A percentile compares a stretch with the other conserved stretches of the same genome.
These are phyloP conservation scores for Podosphaera aphanis DNA, from an alignment of 2,329 filamentous ascomycete species.

Conservation along the genomic window DNA sequence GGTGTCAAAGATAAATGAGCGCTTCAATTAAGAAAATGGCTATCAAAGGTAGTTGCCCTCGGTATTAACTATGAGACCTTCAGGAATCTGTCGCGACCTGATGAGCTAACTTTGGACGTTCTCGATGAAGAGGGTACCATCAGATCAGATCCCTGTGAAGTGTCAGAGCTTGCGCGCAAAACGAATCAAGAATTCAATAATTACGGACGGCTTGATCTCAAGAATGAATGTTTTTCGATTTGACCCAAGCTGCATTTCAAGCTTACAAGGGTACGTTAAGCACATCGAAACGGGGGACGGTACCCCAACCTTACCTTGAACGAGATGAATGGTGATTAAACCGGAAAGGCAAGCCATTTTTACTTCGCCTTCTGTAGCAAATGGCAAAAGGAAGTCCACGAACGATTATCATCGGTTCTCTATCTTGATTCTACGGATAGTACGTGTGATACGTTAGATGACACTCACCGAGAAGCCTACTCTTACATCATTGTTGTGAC, in stretches of 20 bases:
- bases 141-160: neutral
- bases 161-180: neutral
- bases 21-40: neutral
- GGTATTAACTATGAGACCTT: neutral
- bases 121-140: too few species aligned
- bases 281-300: neutral
- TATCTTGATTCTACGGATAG: neutral
- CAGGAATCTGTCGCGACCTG: neutral
- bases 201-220: neutral
- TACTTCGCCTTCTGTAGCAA: neutral
- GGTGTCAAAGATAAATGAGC: neutral
- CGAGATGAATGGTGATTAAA: neutral
- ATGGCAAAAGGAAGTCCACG: neutral
- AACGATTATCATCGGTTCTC: neutral
- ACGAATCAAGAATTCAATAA: slow-evolving; percentile 27
- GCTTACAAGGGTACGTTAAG: neutral
- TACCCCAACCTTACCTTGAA: neutral
- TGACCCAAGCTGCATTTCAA: neutral
- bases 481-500: neutral
- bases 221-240: neutral
- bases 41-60: neutral
- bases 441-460: neutral
- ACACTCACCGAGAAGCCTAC: neutral
- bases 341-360: neutral
- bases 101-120: neutral